A percentile compares a stretch with the other conserved stretches of the same genome.
phyloP scores from a whole-genome alignment of 164 flowering plant species.

The Buxus sempervirens region DNA sequence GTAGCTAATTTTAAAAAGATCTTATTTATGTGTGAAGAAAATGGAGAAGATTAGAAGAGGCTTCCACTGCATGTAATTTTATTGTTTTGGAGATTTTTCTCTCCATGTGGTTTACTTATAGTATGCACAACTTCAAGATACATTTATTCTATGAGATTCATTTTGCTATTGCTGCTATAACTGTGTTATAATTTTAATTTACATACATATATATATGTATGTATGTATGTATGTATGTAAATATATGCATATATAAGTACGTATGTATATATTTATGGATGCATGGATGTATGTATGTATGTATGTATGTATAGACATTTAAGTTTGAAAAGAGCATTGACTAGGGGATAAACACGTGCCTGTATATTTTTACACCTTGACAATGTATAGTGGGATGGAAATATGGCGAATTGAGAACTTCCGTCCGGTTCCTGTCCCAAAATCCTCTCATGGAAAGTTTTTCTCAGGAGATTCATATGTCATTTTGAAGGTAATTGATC shows the following conservation, averaged over 20 bases:
- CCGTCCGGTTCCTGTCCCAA: conserved; percentile 64
- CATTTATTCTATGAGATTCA: neutral
- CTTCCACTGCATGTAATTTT: neutral
- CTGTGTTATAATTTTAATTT: no score
- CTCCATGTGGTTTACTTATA: neutral
- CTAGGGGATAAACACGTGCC: neutral
- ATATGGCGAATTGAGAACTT: conserved; percentile 97
- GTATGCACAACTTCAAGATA: neutral
- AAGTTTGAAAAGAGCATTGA: no score
- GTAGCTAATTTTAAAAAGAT: no score
- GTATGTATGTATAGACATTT: no score
- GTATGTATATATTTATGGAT: neutral
- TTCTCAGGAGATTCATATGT: conserved; percentile 93
- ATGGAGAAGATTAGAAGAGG: neutral
- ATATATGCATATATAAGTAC: no score
- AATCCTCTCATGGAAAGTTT: conserved; percentile 80
- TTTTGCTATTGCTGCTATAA: neutral
- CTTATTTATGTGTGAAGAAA: neutral
- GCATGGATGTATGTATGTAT: no score
- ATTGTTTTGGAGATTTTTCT: neutral
- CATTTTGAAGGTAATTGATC: conserved; percentile 62
- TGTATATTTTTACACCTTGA: conserved; percentile 44
- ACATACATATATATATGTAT: no score
- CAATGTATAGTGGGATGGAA: conserved; percentile 83
- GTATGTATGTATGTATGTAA: no score